These are phyloP conservation scores for Euphorbia peplus DNA, from an alignment of 345 rosid species.

Conservation along the genomic window DNA sequence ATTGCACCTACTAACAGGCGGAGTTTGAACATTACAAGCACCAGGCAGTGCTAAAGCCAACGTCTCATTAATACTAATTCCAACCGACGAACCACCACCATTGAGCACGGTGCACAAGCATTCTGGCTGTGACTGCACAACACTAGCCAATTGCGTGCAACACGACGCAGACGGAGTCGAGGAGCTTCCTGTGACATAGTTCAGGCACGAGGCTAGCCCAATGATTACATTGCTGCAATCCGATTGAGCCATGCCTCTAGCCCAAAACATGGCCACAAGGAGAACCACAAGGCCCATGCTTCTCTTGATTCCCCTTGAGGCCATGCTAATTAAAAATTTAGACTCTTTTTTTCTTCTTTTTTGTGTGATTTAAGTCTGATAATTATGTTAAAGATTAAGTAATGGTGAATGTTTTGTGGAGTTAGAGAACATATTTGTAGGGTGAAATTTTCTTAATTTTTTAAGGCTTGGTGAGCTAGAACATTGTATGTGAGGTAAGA, in stretches of 20 bases:
- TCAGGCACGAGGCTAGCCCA: constrained; percentile 44
- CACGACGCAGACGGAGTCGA: constrained; percentile 46
- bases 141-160: constrained; percentile 53
- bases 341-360: not conserved
- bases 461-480: constrained; percentile 17
- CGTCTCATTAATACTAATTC: constrained; percentile 45
- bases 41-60: constrained; percentile 47
- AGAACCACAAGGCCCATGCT: constrained; percentile 9
- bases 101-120: constrained; percentile 47
- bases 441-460: not conserved
- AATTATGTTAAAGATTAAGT: not conserved
- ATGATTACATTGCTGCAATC: constrained; percentile 41
- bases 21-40: constrained; percentile 51
- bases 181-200: constrained; percentile 37
- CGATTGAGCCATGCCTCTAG: constrained; percentile 34
- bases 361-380: no score
- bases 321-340: constrained; percentile 8
- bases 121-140: constrained; percentile 44
- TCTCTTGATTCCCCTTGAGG: constrained; percentile 14
- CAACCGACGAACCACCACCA: constrained; percentile 40
- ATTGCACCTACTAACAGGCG: constrained; percentile 50
- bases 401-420: not conserved
- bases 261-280: constrained; percentile 27
- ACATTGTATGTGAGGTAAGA: constrained; percentile 13
- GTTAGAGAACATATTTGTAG: constrained; percentile 10